Conservation (phyloP, 805 yeast species). For the Hyphopichia homilentoma region DNA sequence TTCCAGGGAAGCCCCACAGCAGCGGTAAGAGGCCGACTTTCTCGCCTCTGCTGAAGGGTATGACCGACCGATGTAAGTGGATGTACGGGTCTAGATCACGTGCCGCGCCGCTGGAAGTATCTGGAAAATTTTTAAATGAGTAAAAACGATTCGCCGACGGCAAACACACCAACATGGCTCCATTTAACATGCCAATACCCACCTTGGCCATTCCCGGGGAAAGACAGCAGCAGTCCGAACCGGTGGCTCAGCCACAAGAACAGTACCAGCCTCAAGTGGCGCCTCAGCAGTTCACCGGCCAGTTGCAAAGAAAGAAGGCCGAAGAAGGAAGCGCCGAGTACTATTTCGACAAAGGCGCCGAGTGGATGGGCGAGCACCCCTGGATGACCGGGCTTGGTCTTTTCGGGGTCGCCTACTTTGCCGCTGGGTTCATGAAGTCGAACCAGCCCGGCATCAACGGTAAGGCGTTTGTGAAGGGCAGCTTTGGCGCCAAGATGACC, state of each 20-base stretch:
- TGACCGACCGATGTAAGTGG: no score
- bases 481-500: slow-evolving; percentile 88
- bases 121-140: no score
- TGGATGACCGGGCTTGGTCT: slow-evolving; percentile 68
- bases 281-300: slow-evolving; percentile 30
- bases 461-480: slow-evolving; percentile 74
- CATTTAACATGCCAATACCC: slow-evolving; percentile 45
- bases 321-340: slow-evolving; percentile 51
- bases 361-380: slow-evolving; percentile 73
- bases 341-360: slow-evolving; percentile 58
- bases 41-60: no score
- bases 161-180: no score
- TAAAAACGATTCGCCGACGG: no score
- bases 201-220: slow-evolving; percentile 57
- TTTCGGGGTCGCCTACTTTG: slow-evolving; percentile 57
- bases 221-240: slow-evolving; percentile 18
- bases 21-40: no score
- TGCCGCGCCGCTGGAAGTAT: no score
- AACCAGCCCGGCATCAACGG: slow-evolving; percentile 67
- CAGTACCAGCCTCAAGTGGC: slow-evolving; percentile 10
- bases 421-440: slow-evolving; percentile 64
- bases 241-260: slow-evolving; percentile 17
- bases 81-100: no score
- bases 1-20: no score
- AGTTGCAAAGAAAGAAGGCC: slow-evolving; percentile 37